Conservation (phyloP, 2,329 filamentous ascomycete genomes). For the Hypoxylon sp. region DNA sequence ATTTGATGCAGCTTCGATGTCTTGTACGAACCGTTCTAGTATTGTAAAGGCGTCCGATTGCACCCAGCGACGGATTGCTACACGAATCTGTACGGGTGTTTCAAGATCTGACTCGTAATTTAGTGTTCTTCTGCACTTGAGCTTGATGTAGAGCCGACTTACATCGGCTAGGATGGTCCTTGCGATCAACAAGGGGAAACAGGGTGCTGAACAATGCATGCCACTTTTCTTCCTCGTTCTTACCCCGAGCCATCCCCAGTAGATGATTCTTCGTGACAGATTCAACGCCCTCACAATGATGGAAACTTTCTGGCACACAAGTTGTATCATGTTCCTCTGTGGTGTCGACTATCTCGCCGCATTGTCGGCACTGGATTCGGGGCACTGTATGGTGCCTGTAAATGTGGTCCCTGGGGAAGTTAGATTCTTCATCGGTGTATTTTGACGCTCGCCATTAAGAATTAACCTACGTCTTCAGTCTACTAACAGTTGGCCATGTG, state of each 20-base stretch:
- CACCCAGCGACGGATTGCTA: neutral
- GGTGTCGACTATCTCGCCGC: neutral
- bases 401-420: conserved; percentile 11
- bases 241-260: neutral
- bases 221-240: conserved; percentile 18
- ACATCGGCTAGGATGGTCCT: conserved; percentile 15
- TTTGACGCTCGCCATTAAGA: neutral
- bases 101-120: conserved; percentile 1
- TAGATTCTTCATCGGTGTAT: neutral
- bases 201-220: conserved; percentile 11
- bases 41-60: neutral
- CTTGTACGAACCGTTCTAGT: neutral
- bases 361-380: conserved; percentile 1
- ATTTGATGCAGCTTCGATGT: too few relatives aligned
- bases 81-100: neutral
- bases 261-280: too few relatives aligned
- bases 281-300: neutral
- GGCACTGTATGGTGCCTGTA: neutral
- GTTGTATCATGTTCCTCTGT: neutral
- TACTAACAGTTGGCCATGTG: conserved; percentile 5
- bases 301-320: neutral
- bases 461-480: conserved; percentile 18
- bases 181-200: neutral
- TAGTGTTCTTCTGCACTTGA: neutral
- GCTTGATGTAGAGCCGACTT: neutral